phyloP scores from a whole-genome alignment of 345 rosid genomes.

The Xanthoceras sorbifolium region DNA sequence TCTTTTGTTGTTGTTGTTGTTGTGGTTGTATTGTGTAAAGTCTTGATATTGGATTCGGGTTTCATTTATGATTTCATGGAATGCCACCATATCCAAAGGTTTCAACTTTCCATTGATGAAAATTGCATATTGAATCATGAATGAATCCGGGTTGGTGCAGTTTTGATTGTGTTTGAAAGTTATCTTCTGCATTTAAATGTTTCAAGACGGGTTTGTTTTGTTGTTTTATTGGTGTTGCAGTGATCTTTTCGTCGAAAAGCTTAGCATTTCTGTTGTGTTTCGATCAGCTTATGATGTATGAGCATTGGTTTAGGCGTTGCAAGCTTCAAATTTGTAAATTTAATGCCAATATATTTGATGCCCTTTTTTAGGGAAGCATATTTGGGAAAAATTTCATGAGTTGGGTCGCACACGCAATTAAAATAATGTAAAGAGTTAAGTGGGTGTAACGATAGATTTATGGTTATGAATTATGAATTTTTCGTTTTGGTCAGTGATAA shows the following conservation, averaged over 20 bases:
- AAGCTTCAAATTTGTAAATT: neutral
- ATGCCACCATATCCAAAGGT: neutral
- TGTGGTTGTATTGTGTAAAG: neutral
- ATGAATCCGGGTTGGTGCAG: neutral
- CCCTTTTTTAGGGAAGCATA: neutral
- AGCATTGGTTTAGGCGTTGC: neutral
- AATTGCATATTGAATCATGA: neutral
- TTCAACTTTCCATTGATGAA: neutral
- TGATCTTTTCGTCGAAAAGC: neutral
- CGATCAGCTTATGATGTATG: neutral
- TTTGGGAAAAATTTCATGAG: neutral
- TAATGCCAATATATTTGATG: neutral
- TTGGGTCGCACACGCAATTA: no score
- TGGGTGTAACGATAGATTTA: neutral
- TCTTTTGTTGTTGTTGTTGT: neutral
- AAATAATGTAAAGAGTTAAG: neutral
- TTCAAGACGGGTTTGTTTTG: neutral
- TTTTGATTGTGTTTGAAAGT: conserved; percentile 2
- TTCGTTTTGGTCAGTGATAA: no score
- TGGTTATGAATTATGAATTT: neutral
- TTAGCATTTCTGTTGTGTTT: neutral
- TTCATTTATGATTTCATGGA: neutral
- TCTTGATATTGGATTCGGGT: neutral
- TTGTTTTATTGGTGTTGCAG: neutral
- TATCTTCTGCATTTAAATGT: neutral